These are phyloP conservation scores for Chlamydomonas reinhardtii DNA, from an alignment of 163 green algal genomes.

Conservation along the genomic window DNA sequence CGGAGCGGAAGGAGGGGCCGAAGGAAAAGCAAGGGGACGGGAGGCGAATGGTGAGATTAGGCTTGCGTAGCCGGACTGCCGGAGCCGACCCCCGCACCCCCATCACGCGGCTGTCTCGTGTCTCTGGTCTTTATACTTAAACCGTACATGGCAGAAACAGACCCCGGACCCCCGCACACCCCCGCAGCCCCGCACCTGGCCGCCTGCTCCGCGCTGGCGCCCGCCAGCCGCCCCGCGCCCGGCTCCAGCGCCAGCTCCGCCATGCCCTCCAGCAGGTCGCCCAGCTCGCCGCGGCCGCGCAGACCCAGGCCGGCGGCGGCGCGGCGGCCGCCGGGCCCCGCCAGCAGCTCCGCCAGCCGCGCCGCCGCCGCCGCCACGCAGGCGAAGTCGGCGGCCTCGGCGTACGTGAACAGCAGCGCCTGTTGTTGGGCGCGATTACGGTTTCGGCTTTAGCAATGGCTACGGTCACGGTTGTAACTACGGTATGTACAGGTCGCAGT, in stretches of 20 bases:
- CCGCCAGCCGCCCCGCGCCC: neutral
- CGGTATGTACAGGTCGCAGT: too few relatives aligned
- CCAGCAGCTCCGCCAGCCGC: slow-evolving; percentile 37
- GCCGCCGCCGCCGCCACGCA: slow-evolving; percentile 20
- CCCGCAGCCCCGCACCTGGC: slow-evolving; percentile 1
- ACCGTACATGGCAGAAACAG: too few relatives aligned
- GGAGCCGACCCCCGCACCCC: too few relatives aligned
- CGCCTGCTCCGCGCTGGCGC: slow-evolving; percentile 16
- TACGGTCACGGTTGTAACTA: neutral
- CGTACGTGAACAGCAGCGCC: slow-evolving; percentile 41
- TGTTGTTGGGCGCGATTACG: neutral
- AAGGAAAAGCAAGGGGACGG: neutral
- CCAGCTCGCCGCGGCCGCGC: slow-evolving; percentile 30
- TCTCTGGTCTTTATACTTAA: too few relatives aligned
- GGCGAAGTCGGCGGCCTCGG: slow-evolving; percentile 5
- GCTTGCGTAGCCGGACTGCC: too few relatives aligned
- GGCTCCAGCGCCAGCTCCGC: slow-evolving; percentile 5
- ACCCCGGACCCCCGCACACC: too few relatives aligned
- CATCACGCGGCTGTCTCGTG: too few relatives aligned
- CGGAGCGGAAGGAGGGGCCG: neutral
- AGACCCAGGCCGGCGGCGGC: neutral
- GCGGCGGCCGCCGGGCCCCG: neutral
- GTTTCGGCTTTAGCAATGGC: too few relatives aligned
- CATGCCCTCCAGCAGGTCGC: slow-evolving; percentile 40
- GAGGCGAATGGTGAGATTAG: neutral